A percentile compares a stretch with the other conserved stretches of the same genome.
Evolutionary conservation across 2,329 filamentous ascomycete genomes (phyloP).

Genomic region (Fusarium pseudocircinatum): DNA sequence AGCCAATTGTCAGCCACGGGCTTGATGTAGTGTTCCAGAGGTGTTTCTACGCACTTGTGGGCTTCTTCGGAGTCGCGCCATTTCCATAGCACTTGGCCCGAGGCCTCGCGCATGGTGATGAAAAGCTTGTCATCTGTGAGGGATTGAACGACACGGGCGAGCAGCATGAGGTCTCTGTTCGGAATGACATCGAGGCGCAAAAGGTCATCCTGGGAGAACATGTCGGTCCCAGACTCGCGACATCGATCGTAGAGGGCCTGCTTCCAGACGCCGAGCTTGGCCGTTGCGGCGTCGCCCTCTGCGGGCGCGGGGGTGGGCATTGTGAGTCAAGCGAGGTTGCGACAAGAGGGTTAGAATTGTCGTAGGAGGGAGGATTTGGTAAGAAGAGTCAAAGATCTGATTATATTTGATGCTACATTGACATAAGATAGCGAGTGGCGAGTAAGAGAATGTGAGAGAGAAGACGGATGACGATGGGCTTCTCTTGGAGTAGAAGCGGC

Average conservation of each 20-base stretch:
- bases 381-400: background rate
- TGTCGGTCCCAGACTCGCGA: slow-evolving; percentile 58
- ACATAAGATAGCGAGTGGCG: slow-evolving; percentile 25
- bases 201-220: slow-evolving; percentile 69
- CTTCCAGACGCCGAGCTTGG: slow-evolving; percentile 63
- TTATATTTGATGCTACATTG: slow-evolving; percentile 41
- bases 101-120: slow-evolving; percentile 54
- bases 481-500: slow-evolving; percentile 6
- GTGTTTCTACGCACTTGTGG: slow-evolving; percentile 60
- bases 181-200: slow-evolving; percentile 66
- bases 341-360: background rate
- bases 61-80: slow-evolving; percentile 69
- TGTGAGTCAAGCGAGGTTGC: slow-evolving; percentile 33
- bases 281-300: slow-evolving; percentile 47
- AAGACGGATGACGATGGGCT: slow-evolving; percentile 16
- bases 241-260: slow-evolving; percentile 66
- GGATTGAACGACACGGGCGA: slow-evolving; percentile 65
- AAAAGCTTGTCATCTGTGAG: slow-evolving; percentile 70
- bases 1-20: slow-evolving; percentile 24
- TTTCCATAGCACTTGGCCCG: slow-evolving; percentile 61
- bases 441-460: background rate
- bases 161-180: slow-evolving; percentile 62
- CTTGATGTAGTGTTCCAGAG: background rate
- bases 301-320: slow-evolving; percentile 45
- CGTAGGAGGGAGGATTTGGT: background rate